Base-by-base conservation (phyloP, 2,329 filamentous ascomycete species). In the Penicillium oxalicum region DNA sequence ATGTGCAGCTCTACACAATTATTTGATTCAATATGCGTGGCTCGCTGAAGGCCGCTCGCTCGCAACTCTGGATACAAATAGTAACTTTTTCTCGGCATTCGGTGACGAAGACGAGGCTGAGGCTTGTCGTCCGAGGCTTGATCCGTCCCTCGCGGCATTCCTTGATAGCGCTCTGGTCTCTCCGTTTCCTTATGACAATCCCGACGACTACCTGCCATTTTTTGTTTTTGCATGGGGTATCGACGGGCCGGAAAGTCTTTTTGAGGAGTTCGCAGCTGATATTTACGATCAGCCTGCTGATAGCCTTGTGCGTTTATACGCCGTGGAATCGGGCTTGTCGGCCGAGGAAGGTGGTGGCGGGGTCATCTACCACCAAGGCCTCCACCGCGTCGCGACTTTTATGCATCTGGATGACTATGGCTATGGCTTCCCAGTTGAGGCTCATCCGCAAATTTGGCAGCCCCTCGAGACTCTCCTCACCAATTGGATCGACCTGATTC, bases 1-100 rank as follows among this genome's bases (percentile, higher is more conserved):
- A 60, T 66, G 65, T 51, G 61, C 53, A 13, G 57, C 58, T 51
- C 59, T 67, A 27, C 60, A 68, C 47, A 65, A 68, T 35, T 62
- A 65, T 38, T 56, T 69, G 39, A 51, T 62, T 5, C 52, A 61
- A 40, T 60, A 65, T 44, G 47, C 57, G 47, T 61, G 57, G 54
- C 38, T 54, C 35, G 55, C 60, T 32, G 58, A 63, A 51, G 58
- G 60, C 7, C 54, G 53, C 26, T 34, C 42, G 9, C 34, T 49
- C 43, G 56, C 43, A 44, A 47, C 42, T 53, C 48, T 62, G 43
- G 33, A 50, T 50, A 29, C 35, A 18, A 34, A 47, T 25, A 52
- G 35, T 48, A 59, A 58, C 27, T 64, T 52, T 50, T 61, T 63
- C 43, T 54, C 48, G 34, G 43, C 25, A 12, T 42, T 51, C 48